Base-by-base conservation (phyloP, 129 eudicot genomes). In the Saussurea involucrata region DNA sequence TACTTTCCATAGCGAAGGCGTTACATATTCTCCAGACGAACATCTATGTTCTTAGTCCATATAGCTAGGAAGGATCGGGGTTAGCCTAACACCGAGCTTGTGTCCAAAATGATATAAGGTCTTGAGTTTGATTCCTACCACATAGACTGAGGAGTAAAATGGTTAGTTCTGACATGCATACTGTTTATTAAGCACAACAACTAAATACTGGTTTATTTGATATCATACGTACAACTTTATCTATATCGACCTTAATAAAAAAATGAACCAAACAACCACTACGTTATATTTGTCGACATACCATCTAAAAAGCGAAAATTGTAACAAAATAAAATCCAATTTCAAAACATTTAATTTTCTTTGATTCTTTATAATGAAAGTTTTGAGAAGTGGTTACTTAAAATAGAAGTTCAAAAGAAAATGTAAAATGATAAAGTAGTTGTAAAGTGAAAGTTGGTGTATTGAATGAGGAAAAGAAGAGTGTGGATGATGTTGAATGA, bases 401-500 rank as follows among this genome's bases (percentile, higher is more conserved):
- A 53, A 53, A 53, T 53, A 53, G 61, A 53, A 53, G 22, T n/a
- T 27, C n/a, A 4, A 53, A 53, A 46, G 20, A 49, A 53, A 53
- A 53, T 18, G 22, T 53, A 53, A 53, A 49, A 53, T 53, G 61
- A 53, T 60, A 2, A 12, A 60, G 25, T 60, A 60, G 25, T 7
- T 73, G 69, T 68, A 81, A 81, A 58, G 84, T 68, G 76, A 69
- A 58, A 68, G 71, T 67, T 20, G 84, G 76, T 80, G 65, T 74
- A 57, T 24, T 63, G 71, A 74, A 49, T 71, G 66, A 58, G 76
- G 74, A 74, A 74, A 74, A 36, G 75, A 80, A 58, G 72, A 74
- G 76, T 81, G 84, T 58, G 76, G 67, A 81, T 74, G 84, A 74
- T 81, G 84, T 75, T 68, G 70, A 74, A 74, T 80, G 84, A 81